Evolutionary conservation across 2,329 filamentous ascomycete genomes (phyloP).

Genomic region (Alternaria rosae): DNA sequence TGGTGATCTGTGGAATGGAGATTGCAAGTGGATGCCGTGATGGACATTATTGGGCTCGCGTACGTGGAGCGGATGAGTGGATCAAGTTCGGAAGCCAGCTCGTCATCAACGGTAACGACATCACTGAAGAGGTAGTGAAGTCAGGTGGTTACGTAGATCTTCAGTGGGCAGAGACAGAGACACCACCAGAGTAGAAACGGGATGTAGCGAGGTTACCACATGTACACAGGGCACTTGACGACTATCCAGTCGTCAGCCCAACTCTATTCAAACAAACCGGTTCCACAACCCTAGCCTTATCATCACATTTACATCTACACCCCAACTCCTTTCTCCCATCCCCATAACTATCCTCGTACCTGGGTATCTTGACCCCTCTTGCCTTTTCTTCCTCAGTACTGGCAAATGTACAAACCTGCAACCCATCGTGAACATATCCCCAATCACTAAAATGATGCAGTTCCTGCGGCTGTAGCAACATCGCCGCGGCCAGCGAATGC

Average conservation of each 20-base stretch:
- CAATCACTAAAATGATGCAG: constrained; percentile 98
- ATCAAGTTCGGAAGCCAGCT: neutral
- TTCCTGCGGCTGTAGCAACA: constrained; percentile 85
- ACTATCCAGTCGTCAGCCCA: neutral
- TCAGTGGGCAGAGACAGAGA: neutral
- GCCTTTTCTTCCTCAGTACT: constrained; percentile 9
- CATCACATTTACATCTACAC: constrained; percentile 12
- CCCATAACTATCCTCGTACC: neutral
- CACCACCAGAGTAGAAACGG: neutral
- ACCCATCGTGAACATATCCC: constrained; percentile 71
- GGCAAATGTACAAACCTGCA: constrained; percentile 20
- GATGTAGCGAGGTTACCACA: no score
- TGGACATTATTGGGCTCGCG: neutral
- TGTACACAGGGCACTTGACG: neutral
- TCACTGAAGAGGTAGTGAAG: neutral
- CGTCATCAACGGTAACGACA: neutral
- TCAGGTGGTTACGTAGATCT: neutral
- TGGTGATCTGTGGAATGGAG: neutral
- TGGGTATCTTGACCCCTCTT: constrained; percentile 4
- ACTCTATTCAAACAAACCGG: constrained; percentile 11
- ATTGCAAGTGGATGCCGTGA: neutral
- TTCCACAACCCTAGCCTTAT: constrained; percentile 1
- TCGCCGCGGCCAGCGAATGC: constrained; percentile 85
- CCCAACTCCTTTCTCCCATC: constrained; percentile 2
- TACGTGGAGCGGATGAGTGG: neutral